Evolutionary conservation across 805 yeast species (phyloP).

Genomic region (Zygoascus flipseniorum): DNA sequence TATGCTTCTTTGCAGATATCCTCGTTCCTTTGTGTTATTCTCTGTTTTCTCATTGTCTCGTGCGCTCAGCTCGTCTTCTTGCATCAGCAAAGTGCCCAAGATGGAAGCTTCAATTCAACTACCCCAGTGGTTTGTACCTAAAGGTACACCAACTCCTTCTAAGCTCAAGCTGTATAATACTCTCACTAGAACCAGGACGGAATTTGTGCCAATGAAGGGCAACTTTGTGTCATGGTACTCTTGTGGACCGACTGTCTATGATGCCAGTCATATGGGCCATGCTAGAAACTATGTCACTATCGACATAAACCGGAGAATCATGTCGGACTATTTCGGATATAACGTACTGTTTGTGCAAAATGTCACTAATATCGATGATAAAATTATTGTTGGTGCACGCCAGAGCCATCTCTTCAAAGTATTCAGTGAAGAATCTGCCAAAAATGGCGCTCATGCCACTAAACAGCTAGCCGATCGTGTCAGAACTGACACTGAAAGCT

Average conservation of each 20-base stretch:
- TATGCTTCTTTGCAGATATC: background rate
- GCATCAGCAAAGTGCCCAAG: background rate
- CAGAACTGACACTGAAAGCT: slow-evolving; percentile 35
- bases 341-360: slow-evolving; percentile 85
- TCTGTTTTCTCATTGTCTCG: background rate
- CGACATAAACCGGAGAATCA: slow-evolving; percentile 83
- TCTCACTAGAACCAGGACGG: slow-evolving; percentile 71
- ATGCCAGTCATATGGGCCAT: slow-evolving; percentile 96
- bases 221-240: slow-evolving; percentile 82
- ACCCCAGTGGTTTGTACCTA: slow-evolving; percentile 46
- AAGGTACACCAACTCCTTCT: slow-evolving; percentile 23
- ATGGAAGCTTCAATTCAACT: slow-evolving; percentile 26
- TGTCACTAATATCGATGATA: slow-evolving; percentile 98
- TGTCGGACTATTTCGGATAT: slow-evolving; percentile 88
- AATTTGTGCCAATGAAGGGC: slow-evolving; percentile 59
- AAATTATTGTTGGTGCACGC: slow-evolving; percentile 90
- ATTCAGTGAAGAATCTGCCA: slow-evolving; percentile 40
- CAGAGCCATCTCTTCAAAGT: slow-evolving; percentile 63
- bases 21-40: no score
- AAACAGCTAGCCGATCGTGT: slow-evolving; percentile 27
- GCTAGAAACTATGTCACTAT: slow-evolving; percentile 94
- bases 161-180: slow-evolving; percentile 69
- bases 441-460: slow-evolving; percentile 22
- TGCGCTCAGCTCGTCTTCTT: background rate
- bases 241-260: slow-evolving; percentile 98